Percentiles rank a stretch among this genome's conserved stretches.
phyloP scores from a whole-genome alignment of 305 asterid genomes.

The Fraxinus paxiana region DNA sequence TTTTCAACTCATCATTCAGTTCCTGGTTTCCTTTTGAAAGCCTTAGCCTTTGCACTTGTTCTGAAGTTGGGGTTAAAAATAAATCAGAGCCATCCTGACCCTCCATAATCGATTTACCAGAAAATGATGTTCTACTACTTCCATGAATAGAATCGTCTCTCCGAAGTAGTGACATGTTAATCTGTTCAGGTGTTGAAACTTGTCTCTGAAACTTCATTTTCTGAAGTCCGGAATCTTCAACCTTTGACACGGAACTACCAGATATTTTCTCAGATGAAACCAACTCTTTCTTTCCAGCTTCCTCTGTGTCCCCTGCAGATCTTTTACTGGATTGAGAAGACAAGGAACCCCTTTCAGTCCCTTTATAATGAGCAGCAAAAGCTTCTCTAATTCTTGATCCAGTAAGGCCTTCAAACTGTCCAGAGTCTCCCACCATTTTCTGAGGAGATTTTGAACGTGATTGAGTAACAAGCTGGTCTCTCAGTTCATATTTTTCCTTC shows the following conservation, averaged over 20 bases:
- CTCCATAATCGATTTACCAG: slow-evolving; percentile 42
- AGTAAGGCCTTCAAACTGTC: slow-evolving; percentile 42
- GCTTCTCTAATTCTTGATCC: slow-evolving; percentile 54
- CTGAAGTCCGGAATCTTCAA: slow-evolving; percentile 50
- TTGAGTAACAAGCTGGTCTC: slow-evolving; percentile 32
- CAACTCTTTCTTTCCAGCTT: slow-evolving; percentile 35
- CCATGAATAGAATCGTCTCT: slow-evolving; percentile 31
- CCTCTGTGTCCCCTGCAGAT: slow-evolving; percentile 37
- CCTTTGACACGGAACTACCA: slow-evolving; percentile 33
- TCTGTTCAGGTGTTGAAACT: slow-evolving; percentile 42
- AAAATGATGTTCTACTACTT: slow-evolving; percentile 28
- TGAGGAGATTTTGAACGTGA: slow-evolving; percentile 31
- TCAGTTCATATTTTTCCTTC: slow-evolving; percentile 36
- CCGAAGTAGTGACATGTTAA: slow-evolving; percentile 40
- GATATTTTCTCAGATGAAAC: slow-evolving; percentile 33
- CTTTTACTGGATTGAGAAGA: slow-evolving; percentile 43
- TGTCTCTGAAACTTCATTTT: slow-evolving; percentile 41
- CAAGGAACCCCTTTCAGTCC: slow-evolving; percentile 37
- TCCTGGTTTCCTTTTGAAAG: slow-evolving; percentile 81
- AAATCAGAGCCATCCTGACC: slow-evolving; percentile 47
- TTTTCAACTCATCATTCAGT: slow-evolving; percentile 67
- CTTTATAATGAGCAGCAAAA: slow-evolving; percentile 45
- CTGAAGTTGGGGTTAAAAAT: slow-evolving; percentile 47
- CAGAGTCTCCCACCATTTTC: slow-evolving; percentile 38
- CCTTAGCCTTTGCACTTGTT: slow-evolving; percentile 53